Conservation (phyloP, 2,329 filamentous ascomycete genomes). For the Lachnellula subtilissima region DNA sequence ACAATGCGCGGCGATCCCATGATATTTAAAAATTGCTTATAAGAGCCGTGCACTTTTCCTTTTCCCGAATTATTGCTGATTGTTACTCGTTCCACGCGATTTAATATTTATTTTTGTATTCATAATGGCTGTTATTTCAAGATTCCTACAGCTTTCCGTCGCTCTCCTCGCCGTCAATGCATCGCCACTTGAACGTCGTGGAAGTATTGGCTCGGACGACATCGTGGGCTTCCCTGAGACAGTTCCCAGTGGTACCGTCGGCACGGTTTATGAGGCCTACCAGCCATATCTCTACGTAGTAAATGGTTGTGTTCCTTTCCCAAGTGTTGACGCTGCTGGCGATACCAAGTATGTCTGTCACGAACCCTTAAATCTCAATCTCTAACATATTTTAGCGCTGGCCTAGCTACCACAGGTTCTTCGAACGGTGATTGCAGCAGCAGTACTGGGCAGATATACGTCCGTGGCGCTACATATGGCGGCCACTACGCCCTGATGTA, state of each 20-base stretch:
- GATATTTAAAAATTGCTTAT: neutral
- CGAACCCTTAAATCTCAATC: neutral
- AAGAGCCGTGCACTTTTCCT: neutral
- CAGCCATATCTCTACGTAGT: constrained; percentile 51
- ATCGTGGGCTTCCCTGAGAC: constrained; percentile 50
- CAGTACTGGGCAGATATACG: constrained; percentile 48
- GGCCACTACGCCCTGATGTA: constrained; percentile 47
- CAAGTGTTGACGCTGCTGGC: constrained; percentile 53
- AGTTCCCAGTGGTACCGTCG: constrained; percentile 43
- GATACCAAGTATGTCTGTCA: constrained; percentile 47
- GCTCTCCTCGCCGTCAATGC: constrained; percentile 8
- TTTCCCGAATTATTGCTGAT: too few species aligned
- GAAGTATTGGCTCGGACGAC: constrained; percentile 39
- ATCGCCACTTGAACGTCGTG: constrained; percentile 34
- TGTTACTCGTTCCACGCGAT: neutral
- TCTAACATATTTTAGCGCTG: constrained; percentile 18
- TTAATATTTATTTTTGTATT: neutral
- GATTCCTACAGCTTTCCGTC: constrained; percentile 13
- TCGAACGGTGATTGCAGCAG: constrained; percentile 37
- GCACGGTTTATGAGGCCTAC: constrained; percentile 49
- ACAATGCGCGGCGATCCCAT: neutral
- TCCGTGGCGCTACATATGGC: constrained; percentile 38
- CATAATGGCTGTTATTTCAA: constrained; percentile 19
- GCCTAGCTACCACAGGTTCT: constrained; percentile 33
- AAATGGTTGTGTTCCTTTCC: constrained; percentile 59